Evolutionary conservation across 2,329 filamentous ascomycete genomes (phyloP).

Genomic region (Pseudogymnoascus sp.): DNA sequence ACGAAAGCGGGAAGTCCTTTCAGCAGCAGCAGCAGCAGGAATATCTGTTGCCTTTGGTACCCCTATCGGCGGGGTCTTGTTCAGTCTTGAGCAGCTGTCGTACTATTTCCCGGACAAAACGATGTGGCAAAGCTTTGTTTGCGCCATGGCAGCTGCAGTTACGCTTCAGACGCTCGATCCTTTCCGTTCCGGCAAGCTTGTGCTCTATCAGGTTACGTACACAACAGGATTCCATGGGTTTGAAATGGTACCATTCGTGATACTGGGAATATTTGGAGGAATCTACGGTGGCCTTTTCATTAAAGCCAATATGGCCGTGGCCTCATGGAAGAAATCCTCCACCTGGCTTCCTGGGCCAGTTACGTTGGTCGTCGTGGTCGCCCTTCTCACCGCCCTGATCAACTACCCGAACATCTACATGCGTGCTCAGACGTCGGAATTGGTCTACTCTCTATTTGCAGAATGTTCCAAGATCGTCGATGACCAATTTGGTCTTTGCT

Average conservation of each 20-base stretch:
- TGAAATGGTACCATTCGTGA: constrained; percentile 78
- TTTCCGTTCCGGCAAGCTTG: constrained; percentile 89
- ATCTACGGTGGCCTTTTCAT: constrained; percentile 93
- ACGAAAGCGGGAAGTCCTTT: constrained; percentile 86
- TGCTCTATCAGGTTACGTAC: constrained; percentile 93
- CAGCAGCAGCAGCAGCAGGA: constrained; percentile 82
- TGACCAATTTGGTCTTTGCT: constrained; percentile 86
- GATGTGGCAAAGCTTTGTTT: constrained; percentile 99
- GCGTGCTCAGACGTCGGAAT: constrained; percentile 82
- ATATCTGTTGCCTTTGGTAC: constrained; percentile 93
- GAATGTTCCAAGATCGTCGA: constrained; percentile 78
- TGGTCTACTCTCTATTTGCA: constrained; percentile 85
- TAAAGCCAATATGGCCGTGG: constrained; percentile 82
- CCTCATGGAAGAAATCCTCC: constrained; percentile 64
- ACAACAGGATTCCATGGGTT: constrained; percentile 89
- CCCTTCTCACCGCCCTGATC: constrained; percentile 74
- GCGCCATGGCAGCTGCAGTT: constrained; percentile 96
- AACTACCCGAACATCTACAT: constrained; percentile 97
- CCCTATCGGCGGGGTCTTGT: constrained; percentile 87
- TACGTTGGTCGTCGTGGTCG: constrained; percentile 69
- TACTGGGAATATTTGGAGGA: constrained; percentile 85
- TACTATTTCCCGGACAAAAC: constrained; percentile 99
- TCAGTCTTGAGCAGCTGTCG: constrained; percentile 92
- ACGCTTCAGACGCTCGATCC: constrained; percentile 89
- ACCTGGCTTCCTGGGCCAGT: constrained; percentile 65